These are phyloP conservation scores for Blastobotrys attinorum DNA, from an alignment of 805 yeast genomes.

Conservation along the genomic window DNA sequence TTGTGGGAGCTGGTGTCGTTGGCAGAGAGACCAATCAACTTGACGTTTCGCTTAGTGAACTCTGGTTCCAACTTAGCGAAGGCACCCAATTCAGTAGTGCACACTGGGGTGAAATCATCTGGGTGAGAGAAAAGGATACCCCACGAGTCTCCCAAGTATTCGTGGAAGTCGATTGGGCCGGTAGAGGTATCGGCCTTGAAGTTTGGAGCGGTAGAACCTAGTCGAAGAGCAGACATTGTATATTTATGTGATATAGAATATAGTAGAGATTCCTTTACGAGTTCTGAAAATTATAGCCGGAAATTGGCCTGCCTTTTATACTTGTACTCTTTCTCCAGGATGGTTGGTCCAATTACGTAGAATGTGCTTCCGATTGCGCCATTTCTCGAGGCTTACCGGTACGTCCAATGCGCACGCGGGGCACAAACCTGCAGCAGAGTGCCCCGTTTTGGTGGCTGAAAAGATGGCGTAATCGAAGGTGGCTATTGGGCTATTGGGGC, in stretches of 20 bases:
- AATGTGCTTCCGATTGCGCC: neutral
- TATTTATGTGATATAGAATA: neutral
- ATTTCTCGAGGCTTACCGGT: neutral
- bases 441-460: neutral
- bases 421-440: too few relatives aligned
- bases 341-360: neutral
- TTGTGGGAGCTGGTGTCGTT: conserved; percentile 77
- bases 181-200: conserved; percentile 76
- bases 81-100: conserved; percentile 95
- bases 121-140: conserved; percentile 89
- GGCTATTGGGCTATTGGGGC: neutral
- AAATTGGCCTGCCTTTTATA: conserved; percentile 1
- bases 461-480: neutral
- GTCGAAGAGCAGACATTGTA: conserved; percentile 41
- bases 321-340: neutral
- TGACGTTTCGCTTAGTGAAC: conserved; percentile 78
- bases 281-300: neutral
- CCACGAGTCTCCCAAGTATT: conserved; percentile 82
- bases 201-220: conserved; percentile 84
- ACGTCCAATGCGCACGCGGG: neutral
- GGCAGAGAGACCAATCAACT: conserved; percentile 86
- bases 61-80: conserved; percentile 89
- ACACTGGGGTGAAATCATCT: conserved; percentile 94
- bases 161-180: conserved; percentile 82
- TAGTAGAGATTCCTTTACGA: neutral